phyloP scores from a whole-genome alignment of 2,329 filamentous ascomycete genomes.

The Coniochaeta pulveracea region DNA sequence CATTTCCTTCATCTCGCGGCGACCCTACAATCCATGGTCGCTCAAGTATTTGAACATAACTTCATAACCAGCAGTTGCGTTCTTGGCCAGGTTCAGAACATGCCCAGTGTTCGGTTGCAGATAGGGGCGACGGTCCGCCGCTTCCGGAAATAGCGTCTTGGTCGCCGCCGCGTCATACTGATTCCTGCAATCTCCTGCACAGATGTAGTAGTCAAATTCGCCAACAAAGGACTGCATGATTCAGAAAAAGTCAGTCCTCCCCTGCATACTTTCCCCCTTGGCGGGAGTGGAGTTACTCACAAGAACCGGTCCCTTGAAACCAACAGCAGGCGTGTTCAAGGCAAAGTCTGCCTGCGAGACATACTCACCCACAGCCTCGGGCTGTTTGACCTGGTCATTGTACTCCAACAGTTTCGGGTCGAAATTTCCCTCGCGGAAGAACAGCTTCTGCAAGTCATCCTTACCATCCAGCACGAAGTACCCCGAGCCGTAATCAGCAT shows the following conservation, averaged over 20 bases:
- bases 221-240: conserved; percentile 17
- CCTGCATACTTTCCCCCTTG: neutral
- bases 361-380: conserved; percentile 18
- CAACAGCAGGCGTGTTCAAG: conserved; percentile 11
- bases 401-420: conserved; percentile 17
- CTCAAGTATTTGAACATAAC: conserved; percentile 14
- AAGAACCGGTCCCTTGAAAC: conserved; percentile 17
- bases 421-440: conserved; percentile 18
- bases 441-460: conserved; percentile 20
- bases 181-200: conserved; percentile 23
- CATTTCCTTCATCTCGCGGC: no score
- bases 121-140: conserved; percentile 14
- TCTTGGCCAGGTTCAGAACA: conserved; percentile 21
- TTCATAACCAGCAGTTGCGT: conserved; percentile 14
- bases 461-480: conserved; percentile 13
- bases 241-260: no score
- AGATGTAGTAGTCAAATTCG: conserved; percentile 21
- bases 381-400: conserved; percentile 20
- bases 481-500: conserved; percentile 10
- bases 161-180: conserved; percentile 9
- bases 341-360: conserved; percentile 13
- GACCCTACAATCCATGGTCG: conserved; percentile 3
- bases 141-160: conserved; percentile 10
- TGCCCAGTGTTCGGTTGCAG: conserved; percentile 25
- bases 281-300: neutral